Conservation (phyloP, 441 rosid species). For the Isatis lusitanica region DNA sequence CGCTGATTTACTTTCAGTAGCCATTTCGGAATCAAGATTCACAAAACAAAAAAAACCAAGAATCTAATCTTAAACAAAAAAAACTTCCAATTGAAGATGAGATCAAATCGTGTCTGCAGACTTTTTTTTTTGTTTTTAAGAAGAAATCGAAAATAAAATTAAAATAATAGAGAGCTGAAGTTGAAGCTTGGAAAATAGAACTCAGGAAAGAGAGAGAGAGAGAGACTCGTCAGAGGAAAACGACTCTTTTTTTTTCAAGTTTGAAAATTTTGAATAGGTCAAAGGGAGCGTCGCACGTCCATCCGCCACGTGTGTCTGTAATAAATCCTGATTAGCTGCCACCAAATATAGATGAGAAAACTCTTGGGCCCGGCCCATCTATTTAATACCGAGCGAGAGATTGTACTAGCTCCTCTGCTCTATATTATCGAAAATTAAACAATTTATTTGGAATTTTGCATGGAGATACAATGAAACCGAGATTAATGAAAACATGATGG, state of each 20-base stretch:
- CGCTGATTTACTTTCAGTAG: constrained; percentile 47
- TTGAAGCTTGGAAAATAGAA: not conserved
- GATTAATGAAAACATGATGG: no score
- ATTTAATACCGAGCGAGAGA: no score
- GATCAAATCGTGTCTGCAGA: constrained; percentile 1
- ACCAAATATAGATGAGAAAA: not conserved
- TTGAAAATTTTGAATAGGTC: constrained; percentile 26
- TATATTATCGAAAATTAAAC: no score
- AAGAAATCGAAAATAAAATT: not conserved
- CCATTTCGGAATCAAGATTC: constrained; percentile 30
- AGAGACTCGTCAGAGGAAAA: constrained; percentile 13
- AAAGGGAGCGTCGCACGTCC: not conserved
- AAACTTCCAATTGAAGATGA: not conserved
- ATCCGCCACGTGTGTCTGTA: not conserved
- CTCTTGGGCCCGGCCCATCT: no score
- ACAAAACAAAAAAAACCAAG: not conserved
- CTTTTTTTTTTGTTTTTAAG: not conserved
- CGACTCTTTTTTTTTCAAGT: constrained; percentile 28
- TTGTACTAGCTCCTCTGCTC: no score
- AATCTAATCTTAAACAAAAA: not conserved
- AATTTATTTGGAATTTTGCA: no score
- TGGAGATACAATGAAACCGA: no score
- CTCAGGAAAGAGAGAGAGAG: not conserved
- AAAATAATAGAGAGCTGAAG: not conserved
- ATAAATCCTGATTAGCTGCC: not conserved